Evolutionary conservation across 371 early-diverging fungal species (phyloP), one percentile per base, ranked within the genome.

Genomic region (Coemansia sp.): DNA sequence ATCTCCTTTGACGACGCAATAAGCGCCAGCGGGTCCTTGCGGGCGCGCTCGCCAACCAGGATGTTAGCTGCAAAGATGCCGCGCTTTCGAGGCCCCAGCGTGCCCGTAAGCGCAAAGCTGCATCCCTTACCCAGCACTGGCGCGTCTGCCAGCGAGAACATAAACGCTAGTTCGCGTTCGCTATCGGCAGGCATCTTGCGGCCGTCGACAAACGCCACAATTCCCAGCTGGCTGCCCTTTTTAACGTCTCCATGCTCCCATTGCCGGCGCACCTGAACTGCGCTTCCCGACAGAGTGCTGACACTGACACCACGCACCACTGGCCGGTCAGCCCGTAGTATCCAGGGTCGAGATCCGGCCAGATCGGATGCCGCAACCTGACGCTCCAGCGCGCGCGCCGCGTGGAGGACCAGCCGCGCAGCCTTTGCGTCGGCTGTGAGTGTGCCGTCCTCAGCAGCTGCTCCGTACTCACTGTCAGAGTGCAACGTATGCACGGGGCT

Each of bases 101-200:
- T 72, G 40, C 55, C 64, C 0, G 74, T 72, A 18, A 72, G 60
- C n/a, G 65, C 74, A 69, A 72, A 72, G 55, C 74, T 72, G 50
- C 53, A 29, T 12, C 31, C 53, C n/a, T 56, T 62, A 24, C 37
- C 50, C 44, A 61, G 39, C 1, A 57, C 52, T 5, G 74, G 74
- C n/a, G 64, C 69, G 29, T 61, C 74, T 2, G 74, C 69, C 34
- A 72, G 61, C 14, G 74, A 47, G 24, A 64, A 72, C 58, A 64
- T 12, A 38, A 72, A 48, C 4, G 65, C 69, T 11, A 72, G 50
- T 58, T 72, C 74, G 33, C 38, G 47, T 32, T 24, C 18, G 9
- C 38, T 37, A n/a, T 50, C 62, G 9, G 52, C 14, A n/a, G 40
- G 47, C 5, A 48, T 8, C 9, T 53, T 14, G 31, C 60, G 47